A percentile compares a stretch with the other conserved stretches of the same genome.
Conservation (phyloP, 345 rosid species). For the Arabis hirsuta region DNA sequence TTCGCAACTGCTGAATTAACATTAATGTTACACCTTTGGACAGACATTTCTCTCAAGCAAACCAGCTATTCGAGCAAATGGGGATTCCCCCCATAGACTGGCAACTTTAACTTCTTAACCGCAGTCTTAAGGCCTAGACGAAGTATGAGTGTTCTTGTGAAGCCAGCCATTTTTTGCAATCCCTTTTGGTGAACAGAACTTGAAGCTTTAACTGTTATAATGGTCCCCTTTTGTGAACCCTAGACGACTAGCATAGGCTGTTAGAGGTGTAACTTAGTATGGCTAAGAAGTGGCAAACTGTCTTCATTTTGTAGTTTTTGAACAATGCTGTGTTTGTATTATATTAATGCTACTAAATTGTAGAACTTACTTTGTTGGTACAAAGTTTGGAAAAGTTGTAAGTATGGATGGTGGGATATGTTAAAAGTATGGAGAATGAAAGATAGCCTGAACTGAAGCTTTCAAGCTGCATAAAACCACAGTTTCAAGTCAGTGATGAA, state of each 20-base stretch:
- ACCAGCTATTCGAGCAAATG: slow-evolving; percentile 73
- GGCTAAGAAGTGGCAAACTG: slow-evolving; percentile 12
- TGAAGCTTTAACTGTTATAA: slow-evolving; percentile 20
- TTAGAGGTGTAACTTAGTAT: slow-evolving; percentile 5
- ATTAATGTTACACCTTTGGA: slow-evolving; percentile 16
- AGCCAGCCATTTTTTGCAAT: slow-evolving; percentile 25
- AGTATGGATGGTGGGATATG: too few relatives aligned
- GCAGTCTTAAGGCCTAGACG: slow-evolving; percentile 9
- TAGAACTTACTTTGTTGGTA: slow-evolving; percentile 15
- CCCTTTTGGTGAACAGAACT: slow-evolving; percentile 20
- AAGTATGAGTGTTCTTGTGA: slow-evolving; percentile 12
- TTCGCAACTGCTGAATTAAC: slow-evolving; percentile 24
- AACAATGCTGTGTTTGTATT: slow-evolving; percentile 12
- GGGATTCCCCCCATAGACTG: slow-evolving; percentile 74
- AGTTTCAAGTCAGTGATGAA: not conserved
- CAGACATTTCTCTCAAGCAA: slow-evolving; percentile 93
- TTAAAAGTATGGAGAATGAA: slow-evolving; percentile 17
- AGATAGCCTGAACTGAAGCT: slow-evolving; percentile 18
- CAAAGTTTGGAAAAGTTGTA: not conserved
- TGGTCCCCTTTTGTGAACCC: slow-evolving; percentile 22
- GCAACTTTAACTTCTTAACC: slow-evolving; percentile 62
- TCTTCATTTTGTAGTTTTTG: slow-evolving; percentile 8
- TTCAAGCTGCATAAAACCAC: slow-evolving; percentile 1
- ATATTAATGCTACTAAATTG: slow-evolving; percentile 8
- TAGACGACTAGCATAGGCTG: slow-evolving; percentile 27